Conservation (phyloP, 306 rosid species). For the Glycine tomentella region DNA sequence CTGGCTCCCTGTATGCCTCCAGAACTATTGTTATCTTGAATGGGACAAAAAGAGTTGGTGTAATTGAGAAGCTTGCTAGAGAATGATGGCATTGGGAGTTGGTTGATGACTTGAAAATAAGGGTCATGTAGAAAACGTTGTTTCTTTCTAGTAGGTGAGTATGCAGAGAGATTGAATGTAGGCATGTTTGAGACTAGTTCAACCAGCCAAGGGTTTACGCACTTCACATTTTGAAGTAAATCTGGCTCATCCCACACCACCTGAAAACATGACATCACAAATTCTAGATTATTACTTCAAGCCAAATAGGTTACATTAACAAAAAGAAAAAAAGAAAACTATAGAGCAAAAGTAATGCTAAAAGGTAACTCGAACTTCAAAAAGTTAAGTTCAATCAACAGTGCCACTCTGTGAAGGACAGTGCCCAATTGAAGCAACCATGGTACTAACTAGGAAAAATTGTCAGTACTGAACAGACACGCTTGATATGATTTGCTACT, state of each 20-base stretch:
- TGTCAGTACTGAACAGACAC: conserved; percentile 39
- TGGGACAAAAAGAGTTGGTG: conserved; percentile 55
- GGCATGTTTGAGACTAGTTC: conserved; percentile 86
- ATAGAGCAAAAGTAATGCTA: conserved; percentile 5
- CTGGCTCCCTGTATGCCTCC: conserved; percentile 99
- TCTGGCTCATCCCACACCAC: conserved; percentile 99
- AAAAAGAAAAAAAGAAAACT: background rate
- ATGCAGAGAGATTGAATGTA: conserved; percentile 72
- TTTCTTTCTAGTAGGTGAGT: conserved; percentile 83
- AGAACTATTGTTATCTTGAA: conserved; percentile 59
- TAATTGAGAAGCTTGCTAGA: conserved; percentile 59
- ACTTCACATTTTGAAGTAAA: conserved; percentile 86
- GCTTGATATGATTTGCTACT: conserved; percentile 39
- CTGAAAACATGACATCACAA: conserved; percentile 53
- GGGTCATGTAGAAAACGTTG: conserved; percentile 61
- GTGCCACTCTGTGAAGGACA: conserved; percentile 18
- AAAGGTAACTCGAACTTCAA: conserved; percentile 1
- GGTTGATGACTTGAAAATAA: conserved; percentile 65
- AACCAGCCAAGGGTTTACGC: conserved; percentile 95
- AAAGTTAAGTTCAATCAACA: conserved; percentile 22
- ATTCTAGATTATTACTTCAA: background rate
- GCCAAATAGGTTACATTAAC: conserved; percentile 6
- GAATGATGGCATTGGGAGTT: conserved; percentile 69
- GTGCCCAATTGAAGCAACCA: conserved; percentile 40
- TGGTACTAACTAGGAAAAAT: conserved; percentile 40